Evolutionary conservation across 2,329 filamentous ascomycete genomes (phyloP), one percentile per base, ranked within the genome.

Genomic region (Lasiodiplodia theobromae): DNA sequence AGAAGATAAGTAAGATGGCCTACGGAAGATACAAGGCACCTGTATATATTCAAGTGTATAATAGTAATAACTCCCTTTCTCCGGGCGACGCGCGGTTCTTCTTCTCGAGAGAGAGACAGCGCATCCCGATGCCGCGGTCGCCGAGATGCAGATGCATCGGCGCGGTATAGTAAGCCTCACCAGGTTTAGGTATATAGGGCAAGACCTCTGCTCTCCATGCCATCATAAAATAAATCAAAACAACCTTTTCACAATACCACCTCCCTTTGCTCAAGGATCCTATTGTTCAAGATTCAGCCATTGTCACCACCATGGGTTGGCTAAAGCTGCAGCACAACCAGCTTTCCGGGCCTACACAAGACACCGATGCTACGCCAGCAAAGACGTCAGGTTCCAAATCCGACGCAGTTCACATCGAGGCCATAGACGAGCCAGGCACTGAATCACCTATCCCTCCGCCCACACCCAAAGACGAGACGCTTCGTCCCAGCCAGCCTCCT

Each of bases 21-120:
- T 7, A 31, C 7, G 21, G 21, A 25, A 62, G 23, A n/a, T 63
- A 51, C 40, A 64, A 10, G 14, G 60, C 60, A 52, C 60, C 23
- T 38, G 60, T 52, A 64, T 38, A 64, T 38, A 62, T 25, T 31
- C 28, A 64, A 40, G 60, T 64, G 60, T 53, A 52, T 64, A 64
- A 64, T 64, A 64, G 60, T 64, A 64, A 64, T 64, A 51, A 18
- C 18, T 34, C 60, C 47, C 57, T 52, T 64, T 64, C 25, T 53
- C 37, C 23, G 14, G 47, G 60, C 54, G 31, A 31, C n/a, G 52
- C 52, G 40, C 40, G 5, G 28, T 28, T 28, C 28, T 28, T 28
- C 28, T 28, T n/a, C 18, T 18, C 38, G 18, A 44, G 38, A 28
- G 28, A 28, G 28, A 28, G 31, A 34, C 2, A 10, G 31, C 31